Evolutionary conservation across 768 basidiomycete genomes (phyloP).

Genomic region (Piloderma croceum): DNA sequence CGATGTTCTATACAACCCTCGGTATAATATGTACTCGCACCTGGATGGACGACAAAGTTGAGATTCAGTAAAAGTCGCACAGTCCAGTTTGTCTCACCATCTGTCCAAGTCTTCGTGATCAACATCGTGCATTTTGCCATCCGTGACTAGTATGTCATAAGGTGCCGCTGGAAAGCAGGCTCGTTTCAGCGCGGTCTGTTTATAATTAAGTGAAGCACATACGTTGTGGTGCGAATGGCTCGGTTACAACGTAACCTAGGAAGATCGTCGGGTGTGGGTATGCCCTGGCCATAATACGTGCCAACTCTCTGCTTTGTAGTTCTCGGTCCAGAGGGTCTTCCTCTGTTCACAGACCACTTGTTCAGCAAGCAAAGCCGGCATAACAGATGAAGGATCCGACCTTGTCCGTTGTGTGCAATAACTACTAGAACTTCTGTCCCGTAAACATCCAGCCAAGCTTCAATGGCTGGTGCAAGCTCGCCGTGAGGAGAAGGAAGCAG

Average conservation of each 20-base stretch:
- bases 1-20: constrained; percentile 72
- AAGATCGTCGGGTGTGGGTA: constrained; percentile 74
- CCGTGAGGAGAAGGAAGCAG: constrained; percentile 81
- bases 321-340: constrained; percentile 87
- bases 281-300: constrained; percentile 65
- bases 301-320: constrained; percentile 76
- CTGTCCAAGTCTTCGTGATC: constrained; percentile 66
- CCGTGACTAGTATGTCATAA: constrained; percentile 69
- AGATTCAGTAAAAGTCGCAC: too few species aligned
- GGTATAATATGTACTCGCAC: constrained; percentile 90
- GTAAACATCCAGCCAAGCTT: constrained; percentile 75
- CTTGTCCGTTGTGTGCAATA: constrained; percentile 92
- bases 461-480: constrained; percentile 86
- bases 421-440: constrained; percentile 76
- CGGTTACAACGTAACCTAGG: constrained; percentile 76
- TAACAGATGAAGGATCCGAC: constrained; percentile 35
- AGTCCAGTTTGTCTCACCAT: constrained; percentile 57
- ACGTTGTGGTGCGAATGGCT: constrained; percentile 61
- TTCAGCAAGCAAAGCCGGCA: not conserved
- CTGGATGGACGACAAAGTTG: too few species aligned
- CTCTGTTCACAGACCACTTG: constrained; percentile 40
- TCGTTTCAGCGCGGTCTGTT: constrained; percentile 6
- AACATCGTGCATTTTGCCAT: constrained; percentile 76
- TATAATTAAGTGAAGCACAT: constrained; percentile 21
- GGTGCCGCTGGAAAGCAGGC: constrained; percentile 50